Conservation (phyloP, 2,329 filamentous ascomycete species). For the Aspergillus clavatus region DNA sequence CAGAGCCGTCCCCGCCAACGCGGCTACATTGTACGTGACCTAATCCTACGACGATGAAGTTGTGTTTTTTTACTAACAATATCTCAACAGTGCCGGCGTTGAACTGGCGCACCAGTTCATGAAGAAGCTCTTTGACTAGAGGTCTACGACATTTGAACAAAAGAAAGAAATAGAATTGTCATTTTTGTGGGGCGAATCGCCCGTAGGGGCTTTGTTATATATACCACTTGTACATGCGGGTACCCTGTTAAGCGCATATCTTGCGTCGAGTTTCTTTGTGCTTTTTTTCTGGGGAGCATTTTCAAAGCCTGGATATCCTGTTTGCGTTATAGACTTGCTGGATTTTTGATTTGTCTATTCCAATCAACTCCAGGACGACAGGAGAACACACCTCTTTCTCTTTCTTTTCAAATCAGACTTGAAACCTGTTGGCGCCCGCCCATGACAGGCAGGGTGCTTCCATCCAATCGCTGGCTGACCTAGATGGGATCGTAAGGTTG, state of each 20-base stretch:
- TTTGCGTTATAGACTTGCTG: conserved; percentile 11
- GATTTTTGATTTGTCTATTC: conserved; percentile 9
- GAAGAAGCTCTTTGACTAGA: conserved; percentile 40
- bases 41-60: not conserved
- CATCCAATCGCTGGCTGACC: no score
- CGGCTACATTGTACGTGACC: conserved; percentile 69
- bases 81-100: conserved; percentile 40
- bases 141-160: not conserved
- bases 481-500: no score
- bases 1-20: conserved; percentile 91
- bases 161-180: conserved; percentile 7
- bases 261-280: conserved; percentile 3
- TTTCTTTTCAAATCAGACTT: no score
- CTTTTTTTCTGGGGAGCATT: conserved; percentile 7
- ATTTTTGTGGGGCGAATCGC: not conserved
- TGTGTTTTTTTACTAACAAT: conserved; percentile 12
- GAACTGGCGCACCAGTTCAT: conserved; percentile 49
- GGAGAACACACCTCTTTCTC: not conserved
- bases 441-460: not conserved
- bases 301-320: conserved; percentile 10
- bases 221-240: not conserved
- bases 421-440: not conserved
- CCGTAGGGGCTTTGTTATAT: not conserved
- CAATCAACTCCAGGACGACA: not conserved
- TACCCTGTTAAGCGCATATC: conserved; percentile 2